These are phyloP conservation scores for Closterium sp. DNA, from an alignment of 139 green algal species.

Conservation along the genomic window DNA sequence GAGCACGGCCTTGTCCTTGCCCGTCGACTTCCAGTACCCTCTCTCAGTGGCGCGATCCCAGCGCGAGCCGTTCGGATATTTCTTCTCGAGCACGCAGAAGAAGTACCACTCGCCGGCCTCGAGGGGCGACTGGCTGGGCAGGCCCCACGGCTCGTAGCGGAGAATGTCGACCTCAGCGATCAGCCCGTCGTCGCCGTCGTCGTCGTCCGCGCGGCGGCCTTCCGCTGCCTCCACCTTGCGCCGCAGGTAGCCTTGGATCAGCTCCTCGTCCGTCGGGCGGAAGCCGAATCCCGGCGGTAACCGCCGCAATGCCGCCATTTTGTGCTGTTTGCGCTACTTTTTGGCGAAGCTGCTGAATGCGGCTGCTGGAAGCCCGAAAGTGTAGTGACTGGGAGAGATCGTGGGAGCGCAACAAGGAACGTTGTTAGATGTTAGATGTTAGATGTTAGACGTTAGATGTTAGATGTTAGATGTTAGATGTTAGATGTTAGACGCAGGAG, in stretches of 20 bases:
- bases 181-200: background rate
- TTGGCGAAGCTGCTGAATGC: no score
- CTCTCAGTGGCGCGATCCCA: background rate
- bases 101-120: background rate
- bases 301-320: background rate
- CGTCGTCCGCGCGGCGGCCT: background rate
- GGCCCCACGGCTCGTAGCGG: slow-evolving; percentile 30
- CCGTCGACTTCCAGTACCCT: background rate
- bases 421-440: no score
- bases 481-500: no score
- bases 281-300: slow-evolving; percentile 27
- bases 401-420: no score
- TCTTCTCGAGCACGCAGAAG: background rate
- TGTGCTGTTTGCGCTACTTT: no score
- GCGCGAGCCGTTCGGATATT: background rate
- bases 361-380: no score
- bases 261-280: slow-evolving; percentile 22
- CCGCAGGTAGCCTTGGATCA: slow-evolving; percentile 24
- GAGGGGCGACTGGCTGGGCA: slow-evolving; percentile 5
- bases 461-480: no score
- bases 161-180: slow-evolving; percentile 26
- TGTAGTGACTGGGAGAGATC: no score
- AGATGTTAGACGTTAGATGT: no score
- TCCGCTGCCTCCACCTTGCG: background rate
- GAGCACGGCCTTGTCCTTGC: background rate